These are phyloP conservation scores for Lathyrus aphaca DNA, from an alignment of 306 rosid species.

Conservation along the genomic window DNA sequence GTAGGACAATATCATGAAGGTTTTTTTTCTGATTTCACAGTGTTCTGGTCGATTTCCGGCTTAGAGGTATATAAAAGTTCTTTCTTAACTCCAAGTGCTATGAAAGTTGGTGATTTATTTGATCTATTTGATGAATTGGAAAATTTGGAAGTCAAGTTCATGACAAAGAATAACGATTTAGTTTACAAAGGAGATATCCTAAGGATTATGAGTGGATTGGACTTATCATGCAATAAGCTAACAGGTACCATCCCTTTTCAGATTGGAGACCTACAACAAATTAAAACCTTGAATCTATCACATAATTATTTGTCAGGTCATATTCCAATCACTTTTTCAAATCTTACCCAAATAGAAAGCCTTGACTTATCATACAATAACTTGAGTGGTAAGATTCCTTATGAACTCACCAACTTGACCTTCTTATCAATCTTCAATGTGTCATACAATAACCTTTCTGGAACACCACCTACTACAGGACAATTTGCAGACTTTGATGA, in stretches of 20 bases:
- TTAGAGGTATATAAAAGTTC: too few species aligned
- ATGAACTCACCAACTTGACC: neutral
- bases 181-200: neutral
- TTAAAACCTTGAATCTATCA: neutral
- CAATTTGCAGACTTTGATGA: neutral
- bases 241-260: conserved; percentile 2
- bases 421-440: neutral
- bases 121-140: neutral
- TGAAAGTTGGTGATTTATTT: too few species aligned
- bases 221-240: neutral
- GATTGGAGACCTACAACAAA: neutral
- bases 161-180: neutral
- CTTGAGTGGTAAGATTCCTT: neutral
- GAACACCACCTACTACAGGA: neutral
- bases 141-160: conserved; percentile 13
- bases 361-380: conserved; percentile 5
- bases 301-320: neutral
- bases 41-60: too few species aligned
- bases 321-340: neutral
- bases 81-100: too few species aligned
- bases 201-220: conserved; percentile 3
- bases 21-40: too few species aligned
- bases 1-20: too few species aligned
- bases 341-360: neutral
- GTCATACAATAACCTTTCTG: neutral